Evolutionary conservation across 768 basidiomycete species (phyloP), one percentile per base, ranked within the genome.

Genomic region (Boletus rubroflammeus): DNA sequence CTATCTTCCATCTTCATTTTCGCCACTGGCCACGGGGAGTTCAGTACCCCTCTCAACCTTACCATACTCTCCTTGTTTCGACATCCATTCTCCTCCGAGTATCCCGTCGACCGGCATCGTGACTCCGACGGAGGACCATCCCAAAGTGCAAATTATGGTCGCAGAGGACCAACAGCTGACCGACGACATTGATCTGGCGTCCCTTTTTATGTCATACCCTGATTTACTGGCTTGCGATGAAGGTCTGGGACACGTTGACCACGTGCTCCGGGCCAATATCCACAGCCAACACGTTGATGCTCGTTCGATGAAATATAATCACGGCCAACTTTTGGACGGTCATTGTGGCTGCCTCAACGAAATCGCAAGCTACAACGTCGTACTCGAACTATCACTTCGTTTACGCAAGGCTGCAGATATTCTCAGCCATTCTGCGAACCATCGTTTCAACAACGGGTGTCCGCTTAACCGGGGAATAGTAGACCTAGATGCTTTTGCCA

Each of bases 381-480:
- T 84, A 21, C 75, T 86, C 11, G 84, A 88, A 60, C 72, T 88
- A n/a, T 86, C 84, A 2, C 70, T 85, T 29, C 75, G 82, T 47
- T 75, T 88, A 21, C 76, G 84, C 23, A 82, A 78, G 60, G 83
- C 82, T 11, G 77, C 80, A n/a, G 76, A 82, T 49, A 70, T 79
- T 36, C 76, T 87, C 38, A 72, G 76, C 11, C 79, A 74, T 38
- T 79, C 79, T 15, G 61, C 77, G 19, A 69, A 67, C 35, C 78
- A 80, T 48, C 60, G 58, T 23, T 58, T 68, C 46, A 64, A 62
- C 17, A 60, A 60, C 9, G 41, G 58, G 10, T 79, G 78, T 57
- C 58, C 61, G 39, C 67, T 79, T 28, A 70, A 71, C 47, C 79
- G 79, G 55, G 74, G 75, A 40, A 76, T 84, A 50, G 59, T 71